Percentiles rank a stretch among this genome's conserved stretches.
Evolutionary conservation across 768 basidiomycete species (phyloP).

Genomic region (Cantharellus cinnabarinus): DNA sequence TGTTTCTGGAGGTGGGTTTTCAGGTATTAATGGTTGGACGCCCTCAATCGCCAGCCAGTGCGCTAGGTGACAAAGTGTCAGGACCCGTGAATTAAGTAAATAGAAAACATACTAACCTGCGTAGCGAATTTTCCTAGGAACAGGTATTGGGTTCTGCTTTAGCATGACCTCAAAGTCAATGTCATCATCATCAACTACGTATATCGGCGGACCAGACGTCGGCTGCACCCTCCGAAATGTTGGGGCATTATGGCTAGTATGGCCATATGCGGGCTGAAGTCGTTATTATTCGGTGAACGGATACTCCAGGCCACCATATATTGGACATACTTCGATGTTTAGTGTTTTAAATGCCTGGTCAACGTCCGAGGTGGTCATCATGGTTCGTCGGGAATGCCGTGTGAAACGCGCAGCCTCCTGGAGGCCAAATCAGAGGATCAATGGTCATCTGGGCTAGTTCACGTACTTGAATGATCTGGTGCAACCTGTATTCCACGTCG

Average conservation of each 20-base stretch:
- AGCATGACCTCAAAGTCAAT: conserved; percentile 87
- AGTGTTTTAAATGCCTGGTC: conserved; percentile 84
- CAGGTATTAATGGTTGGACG: conserved; percentile 87
- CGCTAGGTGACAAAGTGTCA: conserved; percentile 23
- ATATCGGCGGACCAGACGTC: conserved; percentile 40
- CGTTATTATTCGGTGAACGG: not conserved
- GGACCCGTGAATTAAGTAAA: not conserved
- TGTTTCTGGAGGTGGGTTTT: conserved; percentile 51
- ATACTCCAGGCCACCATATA: not conserved
- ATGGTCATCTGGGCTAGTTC: not conserved
- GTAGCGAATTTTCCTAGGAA: conserved; percentile 70
- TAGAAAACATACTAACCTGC: conserved; percentile 18
- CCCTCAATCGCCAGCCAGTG: conserved; percentile 99
- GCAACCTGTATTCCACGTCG: conserved; percentile 91
- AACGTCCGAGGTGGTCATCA: conserved; percentile 73
- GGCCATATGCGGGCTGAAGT: conserved; percentile 59
- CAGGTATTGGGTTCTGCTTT: conserved; percentile 61
- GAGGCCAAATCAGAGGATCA: not conserved
- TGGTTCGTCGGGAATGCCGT: conserved; percentile 82
- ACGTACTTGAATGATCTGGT: conserved; percentile 78
- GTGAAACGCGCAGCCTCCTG: conserved; percentile 95
- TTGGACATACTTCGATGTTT: conserved; percentile 50
- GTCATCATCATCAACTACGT: conserved; percentile 92
- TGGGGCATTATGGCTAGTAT: conserved; percentile 42
- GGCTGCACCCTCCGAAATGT: conserved; percentile 29